Conservation (phyloP, 495 filamentous ascomycete genomes). For the Penicillium longicatenatum region DNA sequence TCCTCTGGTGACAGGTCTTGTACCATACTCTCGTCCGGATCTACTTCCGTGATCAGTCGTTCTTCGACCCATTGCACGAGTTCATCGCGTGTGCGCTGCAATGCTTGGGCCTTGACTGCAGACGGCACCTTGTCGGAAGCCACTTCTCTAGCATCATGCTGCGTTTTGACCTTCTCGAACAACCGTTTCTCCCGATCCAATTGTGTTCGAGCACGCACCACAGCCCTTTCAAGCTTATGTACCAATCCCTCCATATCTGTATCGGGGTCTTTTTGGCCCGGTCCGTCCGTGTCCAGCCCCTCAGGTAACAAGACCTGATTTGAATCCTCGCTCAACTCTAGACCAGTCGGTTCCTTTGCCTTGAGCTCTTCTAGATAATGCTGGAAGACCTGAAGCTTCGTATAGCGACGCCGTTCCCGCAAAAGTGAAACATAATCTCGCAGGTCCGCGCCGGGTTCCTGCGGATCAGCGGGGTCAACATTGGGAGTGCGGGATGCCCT, state of each 20-base stretch:
- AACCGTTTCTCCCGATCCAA: constrained; percentile 63
- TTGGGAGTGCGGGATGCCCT: constrained; percentile 13
- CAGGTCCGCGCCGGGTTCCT: constrained; percentile 38
- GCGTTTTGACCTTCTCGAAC: constrained; percentile 56
- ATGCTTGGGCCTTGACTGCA: constrained; percentile 44
- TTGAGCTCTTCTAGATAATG: constrained; percentile 44
- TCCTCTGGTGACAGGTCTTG: constrained; percentile 38
- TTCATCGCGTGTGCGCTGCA: constrained; percentile 60
- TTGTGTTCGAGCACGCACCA: constrained; percentile 62
- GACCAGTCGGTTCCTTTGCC: constrained; percentile 43
- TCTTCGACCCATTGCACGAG: constrained; percentile 74
- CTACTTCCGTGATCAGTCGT: constrained; percentile 59
- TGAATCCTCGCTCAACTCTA: constrained; percentile 46
- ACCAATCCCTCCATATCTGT: constrained; percentile 52
- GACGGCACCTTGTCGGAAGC: constrained; percentile 16
- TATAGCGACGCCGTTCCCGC: constrained; percentile 55
- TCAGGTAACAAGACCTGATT: constrained; percentile 50
- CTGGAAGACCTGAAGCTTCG: constrained; percentile 56
- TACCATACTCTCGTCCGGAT: constrained; percentile 38
- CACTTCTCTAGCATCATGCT: constrained; percentile 25
- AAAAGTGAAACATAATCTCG: constrained; percentile 56
- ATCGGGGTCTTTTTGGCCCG: constrained; percentile 5
- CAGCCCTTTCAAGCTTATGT: constrained; percentile 63
- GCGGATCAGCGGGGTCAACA: constrained; percentile 24
- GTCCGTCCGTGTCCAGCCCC: constrained; percentile 17